Percentiles rank a stretch among this genome's conserved stretches.
These are phyloP conservation scores for Nepenthes mirabilis DNA, from an alignment of 148 eudicot species.

Conservation along the genomic window DNA sequence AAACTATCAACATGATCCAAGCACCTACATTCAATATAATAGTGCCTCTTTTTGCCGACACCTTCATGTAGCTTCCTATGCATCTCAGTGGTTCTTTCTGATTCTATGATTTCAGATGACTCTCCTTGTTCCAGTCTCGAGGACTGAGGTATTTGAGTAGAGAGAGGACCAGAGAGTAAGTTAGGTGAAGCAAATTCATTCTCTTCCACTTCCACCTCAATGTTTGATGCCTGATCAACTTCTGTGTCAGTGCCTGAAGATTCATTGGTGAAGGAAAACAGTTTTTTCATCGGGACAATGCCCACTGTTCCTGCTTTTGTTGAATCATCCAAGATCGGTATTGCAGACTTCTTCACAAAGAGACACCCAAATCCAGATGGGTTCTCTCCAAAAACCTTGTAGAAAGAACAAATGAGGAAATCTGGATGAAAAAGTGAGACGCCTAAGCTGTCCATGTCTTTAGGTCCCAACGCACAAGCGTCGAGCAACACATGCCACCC, in stretches of 20 bases:
- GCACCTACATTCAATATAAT: conserved; percentile 33
- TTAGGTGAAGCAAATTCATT: neutral
- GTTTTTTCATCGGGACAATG: conserved; percentile 32
- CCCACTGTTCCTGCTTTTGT: conserved; percentile 48
- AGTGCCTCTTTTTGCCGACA: neutral
- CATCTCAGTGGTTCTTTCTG: neutral
- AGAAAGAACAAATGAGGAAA: conserved; percentile 68
- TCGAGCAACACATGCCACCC: conserved; percentile 96
- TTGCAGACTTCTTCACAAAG: conserved; percentile 69
- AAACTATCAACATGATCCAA: conserved; percentile 75
- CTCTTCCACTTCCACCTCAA: neutral
- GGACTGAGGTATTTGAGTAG: conserved; percentile 6
- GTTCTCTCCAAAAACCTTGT: conserved; percentile 86
- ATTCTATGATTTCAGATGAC: conserved; percentile 4
- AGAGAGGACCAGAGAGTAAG: conserved; percentile 11
- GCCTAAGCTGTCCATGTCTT: conserved; percentile 89
- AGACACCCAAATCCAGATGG: conserved; percentile 93
- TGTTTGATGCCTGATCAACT: conserved; percentile 10
- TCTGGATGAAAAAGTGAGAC: conserved; percentile 76
- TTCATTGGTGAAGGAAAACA: conserved; percentile 26
- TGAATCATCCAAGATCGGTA: conserved; percentile 38
- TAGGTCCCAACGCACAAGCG: conserved; percentile 90
- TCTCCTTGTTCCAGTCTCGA: conserved; percentile 11
- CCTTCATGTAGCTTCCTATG: neutral
- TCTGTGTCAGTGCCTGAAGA: conserved; percentile 38